phyloP scores from a whole-genome alignment of 2,329 filamentous ascomycete species.

The Cladosporium sphaerospermum region DNA sequence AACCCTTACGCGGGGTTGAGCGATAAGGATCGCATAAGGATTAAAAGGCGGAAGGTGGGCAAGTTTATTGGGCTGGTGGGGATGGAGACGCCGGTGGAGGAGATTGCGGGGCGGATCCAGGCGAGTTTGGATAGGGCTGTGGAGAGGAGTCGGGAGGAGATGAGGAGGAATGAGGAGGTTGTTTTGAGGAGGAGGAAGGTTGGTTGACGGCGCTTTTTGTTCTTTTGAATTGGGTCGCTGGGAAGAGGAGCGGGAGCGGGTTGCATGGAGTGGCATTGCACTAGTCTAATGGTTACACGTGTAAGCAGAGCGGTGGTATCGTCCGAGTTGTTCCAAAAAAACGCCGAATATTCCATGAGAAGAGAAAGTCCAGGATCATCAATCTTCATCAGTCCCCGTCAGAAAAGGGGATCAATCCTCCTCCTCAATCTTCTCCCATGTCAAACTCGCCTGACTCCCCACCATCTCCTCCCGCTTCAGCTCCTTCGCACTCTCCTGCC shows the following conservation, averaged over 20 bases:
- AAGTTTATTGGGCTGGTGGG: conserved; percentile 67
- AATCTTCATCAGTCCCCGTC: neutral
- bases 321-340: conserved; percentile 1
- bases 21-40: conserved; percentile 35
- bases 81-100: conserved; percentile 48
- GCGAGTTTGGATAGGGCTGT: conserved; percentile 28
- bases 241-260: neutral
- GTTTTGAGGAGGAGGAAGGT: conserved; percentile 29
- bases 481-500: conserved; percentile 19
- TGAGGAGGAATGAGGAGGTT: conserved; percentile 29
- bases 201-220: conserved; percentile 1
- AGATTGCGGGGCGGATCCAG: conserved; percentile 38
- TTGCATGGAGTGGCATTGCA: neutral
- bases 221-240: neutral
- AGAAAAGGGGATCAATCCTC: conserved; percentile 16
- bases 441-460: conserved; percentile 39
- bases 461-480: conserved; percentile 28
- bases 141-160: conserved; percentile 26
- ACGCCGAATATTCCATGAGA: neutral
- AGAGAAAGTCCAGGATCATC: neutral
- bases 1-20: conserved; percentile 27
- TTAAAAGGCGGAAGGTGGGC: conserved; percentile 65
- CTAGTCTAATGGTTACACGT: conserved; percentile 11
- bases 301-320: conserved; percentile 13
- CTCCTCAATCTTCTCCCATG: conserved; percentile 42